phyloP scores from a whole-genome alignment of 768 basidiomycete species.

The Phlebiopsis gigantea region DNA sequence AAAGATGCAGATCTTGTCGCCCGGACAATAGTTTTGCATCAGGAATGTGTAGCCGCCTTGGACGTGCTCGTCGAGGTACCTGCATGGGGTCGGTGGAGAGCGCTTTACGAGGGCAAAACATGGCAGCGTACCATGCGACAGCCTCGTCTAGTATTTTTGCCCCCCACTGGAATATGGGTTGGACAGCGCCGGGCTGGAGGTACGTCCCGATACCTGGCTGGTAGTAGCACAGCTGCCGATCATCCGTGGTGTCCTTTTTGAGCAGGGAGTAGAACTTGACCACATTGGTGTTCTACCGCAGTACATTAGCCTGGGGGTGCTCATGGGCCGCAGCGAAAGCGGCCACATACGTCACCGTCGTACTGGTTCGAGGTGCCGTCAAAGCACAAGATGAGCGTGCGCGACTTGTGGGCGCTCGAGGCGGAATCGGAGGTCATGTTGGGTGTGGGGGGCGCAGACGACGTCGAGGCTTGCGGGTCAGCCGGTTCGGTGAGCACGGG shows the following conservation, averaged over 20 bases:
- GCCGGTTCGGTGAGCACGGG: too few species aligned
- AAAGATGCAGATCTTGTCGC: slow-evolving; percentile 72
- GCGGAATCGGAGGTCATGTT: slow-evolving; percentile 6
- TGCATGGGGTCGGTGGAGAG: slow-evolving; percentile 19
- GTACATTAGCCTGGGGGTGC: not conserved
- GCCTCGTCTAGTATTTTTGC: slow-evolving; percentile 65
- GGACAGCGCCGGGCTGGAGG: slow-evolving; percentile 61
- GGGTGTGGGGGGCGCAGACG: too few species aligned
- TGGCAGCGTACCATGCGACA: slow-evolving; percentile 55
- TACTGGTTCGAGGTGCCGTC: slow-evolving; percentile 62
- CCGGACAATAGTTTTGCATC: slow-evolving; percentile 71
- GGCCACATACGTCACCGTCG: slow-evolving; percentile 34
- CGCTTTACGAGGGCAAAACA: not conserved
- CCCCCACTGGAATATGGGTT: slow-evolving; percentile 50
- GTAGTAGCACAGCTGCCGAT: slow-evolving; percentile 54
- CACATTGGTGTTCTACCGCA: slow-evolving; percentile 56
- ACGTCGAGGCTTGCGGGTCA: too few species aligned
- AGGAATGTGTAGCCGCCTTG: slow-evolving; percentile 72
- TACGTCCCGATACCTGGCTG: slow-evolving; percentile 53
- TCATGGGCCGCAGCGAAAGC: not conserved
- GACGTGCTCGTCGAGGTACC: slow-evolving; percentile 69
- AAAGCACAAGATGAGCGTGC: slow-evolving; percentile 60
- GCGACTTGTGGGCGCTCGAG: slow-evolving; percentile 19
- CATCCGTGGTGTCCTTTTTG: slow-evolving; percentile 47
- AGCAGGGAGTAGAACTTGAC: slow-evolving; percentile 67